Evolutionary conservation across 805 yeast species (phyloP).

Genomic region (Dipodascus geniculatus): DNA sequence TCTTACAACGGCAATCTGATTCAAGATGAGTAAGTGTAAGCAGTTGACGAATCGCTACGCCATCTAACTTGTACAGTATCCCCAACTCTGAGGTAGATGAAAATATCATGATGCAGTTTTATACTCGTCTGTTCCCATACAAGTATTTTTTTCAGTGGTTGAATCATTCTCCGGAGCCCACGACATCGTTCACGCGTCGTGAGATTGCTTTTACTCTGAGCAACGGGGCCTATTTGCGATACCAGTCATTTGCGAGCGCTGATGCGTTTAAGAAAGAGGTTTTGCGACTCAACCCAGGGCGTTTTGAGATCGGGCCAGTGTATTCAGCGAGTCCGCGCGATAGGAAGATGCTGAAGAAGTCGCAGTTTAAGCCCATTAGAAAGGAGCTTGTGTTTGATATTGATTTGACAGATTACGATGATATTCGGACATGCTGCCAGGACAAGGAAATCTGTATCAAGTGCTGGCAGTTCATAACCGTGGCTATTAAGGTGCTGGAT

Average conservation of each 20-base stretch:
- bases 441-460: constrained; percentile 75
- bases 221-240: constrained; percentile 83
- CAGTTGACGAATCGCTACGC: too few relatives aligned
- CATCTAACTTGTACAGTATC: not conserved
- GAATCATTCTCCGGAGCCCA: constrained; percentile 69
- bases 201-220: constrained; percentile 89
- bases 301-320: constrained; percentile 93
- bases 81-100: constrained; percentile 7
- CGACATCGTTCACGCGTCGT: constrained; percentile 69
- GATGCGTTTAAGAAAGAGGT: constrained; percentile 76
- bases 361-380: constrained; percentile 63
- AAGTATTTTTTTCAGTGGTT: constrained; percentile 77
- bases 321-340: constrained; percentile 82
- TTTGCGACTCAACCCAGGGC: constrained; percentile 61
- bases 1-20: not conserved
- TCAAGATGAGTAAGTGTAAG: not conserved
- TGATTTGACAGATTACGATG: constrained; percentile 95
- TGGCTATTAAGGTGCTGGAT: constrained; percentile 70
- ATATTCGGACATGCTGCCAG: constrained; percentile 82
- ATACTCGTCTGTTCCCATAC: constrained; percentile 51
- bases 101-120: constrained; percentile 16
- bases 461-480: constrained; percentile 88
- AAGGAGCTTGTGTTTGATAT: constrained; percentile 94
- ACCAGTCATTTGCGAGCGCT: constrained; percentile 55
- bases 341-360: constrained; percentile 62